Evolutionary conservation across 805 yeast species (phyloP), one percentile per base, ranked within the genome.

Genomic region (Kluyveromyces wickerhamii): DNA sequence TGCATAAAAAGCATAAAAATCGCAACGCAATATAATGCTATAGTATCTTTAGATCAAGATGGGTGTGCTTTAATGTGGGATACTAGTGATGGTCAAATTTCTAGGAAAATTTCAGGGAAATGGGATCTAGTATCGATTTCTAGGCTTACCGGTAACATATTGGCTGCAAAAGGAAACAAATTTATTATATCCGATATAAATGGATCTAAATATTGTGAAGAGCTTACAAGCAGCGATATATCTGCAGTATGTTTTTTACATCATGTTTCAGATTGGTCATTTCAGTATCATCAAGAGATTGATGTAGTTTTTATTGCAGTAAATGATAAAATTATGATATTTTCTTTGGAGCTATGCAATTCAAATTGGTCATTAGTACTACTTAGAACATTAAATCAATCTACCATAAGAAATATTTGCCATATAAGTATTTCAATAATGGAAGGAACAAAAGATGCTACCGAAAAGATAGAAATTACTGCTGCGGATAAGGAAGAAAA

Each of bases 61-160:
- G 89, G 94, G 1, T 52, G 53, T 2, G 71, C 76, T 2, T 66
- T 67, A 13, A 42, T 77, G 4, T 84, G 94, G 89, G 85, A 84
- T 46, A 44, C 75, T 25, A 66, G 75, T 2, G 51, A 77, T 20
- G 64, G 63, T 34, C 67, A 67, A 34, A 65, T 69, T 27, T 67
- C 81, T 3, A 56, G 83, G 37, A 49, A 52, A 24, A 40, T 51
- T 5, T 40, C 49, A 7, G 34, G 40, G 5, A 44, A 38, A 5
- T 60, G 52, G 13, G 41, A 42, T 2, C 51, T 62, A 11, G 52
- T 67, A 4, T 62, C 72, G 3, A 65, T 78, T 16, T 72, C 80
- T 0, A 66, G 70, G 44, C 73, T 69, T 30, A 57, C 73, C 1
- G 88, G 86, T 0, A 59, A 63, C 29, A 65, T 80, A 28, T n/a